phyloP scores from a whole-genome alignment of 2,329 filamentous ascomycete genomes.

The Venturiaceae sp. region DNA sequence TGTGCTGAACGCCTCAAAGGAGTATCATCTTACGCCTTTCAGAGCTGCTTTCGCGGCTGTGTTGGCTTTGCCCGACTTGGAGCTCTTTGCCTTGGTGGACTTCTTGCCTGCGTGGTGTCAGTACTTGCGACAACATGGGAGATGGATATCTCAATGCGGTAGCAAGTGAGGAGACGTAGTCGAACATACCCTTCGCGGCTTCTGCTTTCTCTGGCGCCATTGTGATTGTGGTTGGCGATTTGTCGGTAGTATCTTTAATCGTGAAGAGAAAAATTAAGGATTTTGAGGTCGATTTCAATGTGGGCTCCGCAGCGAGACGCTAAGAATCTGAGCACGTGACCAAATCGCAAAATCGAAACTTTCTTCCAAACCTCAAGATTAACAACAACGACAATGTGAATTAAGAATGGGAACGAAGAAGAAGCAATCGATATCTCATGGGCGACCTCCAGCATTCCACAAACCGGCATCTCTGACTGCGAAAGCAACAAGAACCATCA shows the following conservation, averaged over 20 bases:
- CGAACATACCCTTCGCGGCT: conserved; percentile 11
- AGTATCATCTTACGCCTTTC: conserved; percentile 32
- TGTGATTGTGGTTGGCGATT: conserved; percentile 9
- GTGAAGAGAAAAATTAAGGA: not conserved
- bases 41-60: conserved; percentile 93
- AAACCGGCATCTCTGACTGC: conserved; percentile 39
- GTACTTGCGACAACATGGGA: not conserved
- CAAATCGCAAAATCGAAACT: too few species aligned
- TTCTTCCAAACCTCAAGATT: too few species aligned
- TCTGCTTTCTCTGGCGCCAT: conserved; percentile 20
- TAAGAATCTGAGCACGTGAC: not conserved
- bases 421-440: conserved; percentile 30
- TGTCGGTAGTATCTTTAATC: conserved; percentile 1
- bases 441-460: conserved; percentile 32
- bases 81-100: conserved; percentile 9
- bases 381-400: not conserved
- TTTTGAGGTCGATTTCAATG: not conserved
- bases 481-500: conserved; percentile 47
- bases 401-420: conserved; percentile 3
- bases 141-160: conserved; percentile 11
- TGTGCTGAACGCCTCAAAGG: conserved; percentile 26
- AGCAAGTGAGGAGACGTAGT: conserved; percentile 9
- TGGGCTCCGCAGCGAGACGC: not conserved
- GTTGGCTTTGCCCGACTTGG: conserved; percentile 57
- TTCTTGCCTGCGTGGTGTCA: conserved; percentile 4